Evolutionary conservation across 345 rosid genomes (phyloP), one percentile per base, ranked within the genome.

Genomic region (Eucalyptus regnans): DNA sequence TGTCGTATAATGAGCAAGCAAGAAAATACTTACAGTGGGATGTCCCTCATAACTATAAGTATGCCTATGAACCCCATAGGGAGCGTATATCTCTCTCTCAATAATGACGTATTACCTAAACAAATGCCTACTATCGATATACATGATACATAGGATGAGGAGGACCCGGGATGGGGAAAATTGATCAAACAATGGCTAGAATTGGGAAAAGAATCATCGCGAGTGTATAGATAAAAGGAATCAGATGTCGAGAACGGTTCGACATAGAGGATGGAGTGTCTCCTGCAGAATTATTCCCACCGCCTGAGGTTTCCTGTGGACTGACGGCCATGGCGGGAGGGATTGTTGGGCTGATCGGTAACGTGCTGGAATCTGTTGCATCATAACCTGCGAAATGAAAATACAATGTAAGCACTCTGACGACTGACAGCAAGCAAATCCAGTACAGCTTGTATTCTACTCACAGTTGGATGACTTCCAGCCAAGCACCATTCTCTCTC

Each of bases 381-480:
- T 89, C 90, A 85, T 91, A 91, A 91, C 98, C 96, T 96, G 95
- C n/a, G 54, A 76, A 64, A 48, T 15, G 37, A 87, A 66, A 85
- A 51, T 4, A 54, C 37, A 25, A 29, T 5, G 79, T 71, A 86
- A 52, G 80, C 23, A 49, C 64, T 86, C 87, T 23, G 52, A 20
- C 8, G 25, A 10, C 52, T 7, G 31, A 43, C 43, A 31, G 46
- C 31, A 49, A 51, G 58, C 87, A 68, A 37, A 49, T n/a, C 29
- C 86, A 86, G 71, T 3, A 17, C 10, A 18, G 71, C 48, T 20
- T 83, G 43, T 86, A 37, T 8, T 88, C 54, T 86, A 92, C 98
- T 95, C 93, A 97, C 99, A 97, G 88, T 95, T 64, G 50, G 99
- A 93, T 92, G 87, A 91, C 91, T 88, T 94, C 99, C 99, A 97